Percentiles rank a stretch among this genome's conserved stretches.
Evolutionary conservation across 371 early-diverging fungal genomes (phyloP).

Genomic region (Syncephalastrum sp.): DNA sequence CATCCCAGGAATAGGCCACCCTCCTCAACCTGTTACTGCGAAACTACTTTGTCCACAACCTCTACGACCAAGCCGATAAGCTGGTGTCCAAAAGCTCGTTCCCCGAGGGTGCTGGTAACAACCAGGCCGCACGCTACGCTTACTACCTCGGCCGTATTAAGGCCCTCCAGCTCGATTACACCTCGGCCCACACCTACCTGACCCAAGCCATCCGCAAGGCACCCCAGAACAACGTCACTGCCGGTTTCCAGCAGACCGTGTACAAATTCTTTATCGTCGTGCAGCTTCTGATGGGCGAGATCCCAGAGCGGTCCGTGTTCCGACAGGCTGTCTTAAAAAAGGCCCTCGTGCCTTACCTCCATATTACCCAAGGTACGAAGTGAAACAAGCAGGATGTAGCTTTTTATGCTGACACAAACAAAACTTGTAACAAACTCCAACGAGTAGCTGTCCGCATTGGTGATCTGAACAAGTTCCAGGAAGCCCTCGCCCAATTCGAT

Average conservation of each 20-base stretch:
- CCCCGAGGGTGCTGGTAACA: conserved; percentile 91
- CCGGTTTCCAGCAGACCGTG: conserved; percentile 94
- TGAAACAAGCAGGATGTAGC: background rate
- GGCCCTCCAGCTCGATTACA: conserved; percentile 96
- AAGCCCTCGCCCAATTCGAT: conserved; percentile 73
- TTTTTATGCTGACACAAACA: background rate
- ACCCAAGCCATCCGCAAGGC: conserved; percentile 96
- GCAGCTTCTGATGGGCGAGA: conserved; percentile 95
- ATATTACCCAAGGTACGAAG: conserved; percentile 79
- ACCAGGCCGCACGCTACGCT: conserved; percentile 92
- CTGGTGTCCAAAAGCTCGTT: conserved; percentile 89
- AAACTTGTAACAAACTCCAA: background rate
- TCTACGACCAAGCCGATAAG: conserved; percentile 96
- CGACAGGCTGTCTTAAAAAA: conserved; percentile 81
- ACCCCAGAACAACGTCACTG: conserved; percentile 81
- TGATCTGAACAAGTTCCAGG: conserved; percentile 91
- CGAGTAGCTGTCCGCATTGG: conserved; percentile 87
- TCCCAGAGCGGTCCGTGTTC: conserved; percentile 93
- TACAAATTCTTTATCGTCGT: conserved; percentile 94
- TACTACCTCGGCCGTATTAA: conserved; percentile 94
- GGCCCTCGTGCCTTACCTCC: conserved; percentile 87
- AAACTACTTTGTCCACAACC: conserved; percentile 88
- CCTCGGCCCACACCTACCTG: conserved; percentile 82
- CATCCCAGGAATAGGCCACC: conserved; percentile 65
- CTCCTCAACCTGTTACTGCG: conserved; percentile 86